Evolutionary conservation across 106 monocot genomes (phyloP).

Genomic region (Gastrodia elata): DNA sequence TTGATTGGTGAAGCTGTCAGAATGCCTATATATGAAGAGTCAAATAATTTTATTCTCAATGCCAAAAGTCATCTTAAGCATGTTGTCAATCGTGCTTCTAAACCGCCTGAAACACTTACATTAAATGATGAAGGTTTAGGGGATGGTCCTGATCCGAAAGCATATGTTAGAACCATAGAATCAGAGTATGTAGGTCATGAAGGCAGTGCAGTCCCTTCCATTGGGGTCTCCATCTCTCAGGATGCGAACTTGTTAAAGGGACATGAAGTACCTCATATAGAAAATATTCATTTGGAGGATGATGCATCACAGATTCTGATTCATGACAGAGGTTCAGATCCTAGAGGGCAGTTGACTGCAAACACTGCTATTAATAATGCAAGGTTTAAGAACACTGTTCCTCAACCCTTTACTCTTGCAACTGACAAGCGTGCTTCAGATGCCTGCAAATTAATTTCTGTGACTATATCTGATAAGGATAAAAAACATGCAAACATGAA

Average conservation of each 20-base stretch:
- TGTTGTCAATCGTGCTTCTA: not conserved
- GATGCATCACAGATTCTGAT: slow-evolving; percentile 1
- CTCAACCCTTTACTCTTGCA: slow-evolving; percentile 8
- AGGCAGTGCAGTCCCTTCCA: not conserved
- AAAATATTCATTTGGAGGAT: slow-evolving; percentile 4
- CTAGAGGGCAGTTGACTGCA: not conserved
- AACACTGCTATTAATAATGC: not conserved
- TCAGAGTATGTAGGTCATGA: slow-evolving; percentile 1
- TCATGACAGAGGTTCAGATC: not conserved
- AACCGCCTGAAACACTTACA: not conserved
- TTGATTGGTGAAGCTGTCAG: not conserved
- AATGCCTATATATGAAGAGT: slow-evolving; percentile 6
- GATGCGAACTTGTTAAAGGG: not conserved
- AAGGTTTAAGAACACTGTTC: not conserved
- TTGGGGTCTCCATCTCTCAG: not conserved
- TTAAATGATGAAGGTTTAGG: slow-evolving; percentile 1
- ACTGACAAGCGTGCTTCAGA: slow-evolving; percentile 7
- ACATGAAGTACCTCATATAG: not conserved
- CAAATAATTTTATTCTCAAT: not conserved
- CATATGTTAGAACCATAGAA: not conserved
- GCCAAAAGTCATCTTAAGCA: slow-evolving; percentile 3
- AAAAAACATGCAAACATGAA: slow-evolving; percentile 1
- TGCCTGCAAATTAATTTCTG: not conserved
- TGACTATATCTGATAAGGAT: not conserved
- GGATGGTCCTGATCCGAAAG: not conserved